Conservation (phyloP, 2,329 filamentous ascomycete species). For the Aspergillus quadrilineatus region DNA sequence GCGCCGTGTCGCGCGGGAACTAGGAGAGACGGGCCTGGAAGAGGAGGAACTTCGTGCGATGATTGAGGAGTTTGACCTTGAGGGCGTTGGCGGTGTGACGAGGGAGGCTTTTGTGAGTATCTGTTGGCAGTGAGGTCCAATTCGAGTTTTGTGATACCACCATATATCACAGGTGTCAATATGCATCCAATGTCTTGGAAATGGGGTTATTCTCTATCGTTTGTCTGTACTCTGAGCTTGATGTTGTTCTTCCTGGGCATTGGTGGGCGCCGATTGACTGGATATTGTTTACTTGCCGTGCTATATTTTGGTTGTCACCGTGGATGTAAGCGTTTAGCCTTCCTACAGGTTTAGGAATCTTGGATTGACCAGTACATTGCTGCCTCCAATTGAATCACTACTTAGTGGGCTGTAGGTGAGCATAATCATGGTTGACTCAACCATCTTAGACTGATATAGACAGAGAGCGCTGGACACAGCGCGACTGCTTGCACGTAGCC, state of each 20-base stretch:
- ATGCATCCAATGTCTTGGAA: neutral
- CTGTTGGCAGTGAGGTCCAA: constrained; percentile 52
- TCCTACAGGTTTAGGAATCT: constrained; percentile 12
- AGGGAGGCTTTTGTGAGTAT: constrained; percentile 67
- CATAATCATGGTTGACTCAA: too few relatives aligned
- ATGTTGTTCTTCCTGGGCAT: constrained; percentile 16
- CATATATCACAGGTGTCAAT: constrained; percentile 1
- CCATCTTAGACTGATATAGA: too few relatives aligned
- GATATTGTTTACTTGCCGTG: constrained; percentile 4
- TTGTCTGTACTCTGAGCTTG: constrained; percentile 4
- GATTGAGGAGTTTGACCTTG: constrained; percentile 97
- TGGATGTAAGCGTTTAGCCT: neutral
- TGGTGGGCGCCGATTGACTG: constrained; percentile 19
- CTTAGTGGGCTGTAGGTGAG: too few relatives aligned
- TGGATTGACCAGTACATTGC: neutral
- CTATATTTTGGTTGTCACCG: constrained; percentile 7
- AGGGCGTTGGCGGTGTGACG: constrained; percentile 77
- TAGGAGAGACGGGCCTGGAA: constrained; percentile 82
- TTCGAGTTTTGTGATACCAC: too few relatives aligned
- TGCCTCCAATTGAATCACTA: too few relatives aligned
- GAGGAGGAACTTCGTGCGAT: constrained; percentile 92
- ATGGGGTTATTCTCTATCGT: neutral
- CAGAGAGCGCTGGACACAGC: too few relatives aligned
- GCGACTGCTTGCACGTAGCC: too few relatives aligned
- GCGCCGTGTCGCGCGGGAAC: constrained; percentile 79